Percentiles rank a stretch among this genome's conserved stretches.
phyloP scores from a whole-genome alignment of 768 basidiomycete genomes.

The Heimioporus sp. region DNA sequence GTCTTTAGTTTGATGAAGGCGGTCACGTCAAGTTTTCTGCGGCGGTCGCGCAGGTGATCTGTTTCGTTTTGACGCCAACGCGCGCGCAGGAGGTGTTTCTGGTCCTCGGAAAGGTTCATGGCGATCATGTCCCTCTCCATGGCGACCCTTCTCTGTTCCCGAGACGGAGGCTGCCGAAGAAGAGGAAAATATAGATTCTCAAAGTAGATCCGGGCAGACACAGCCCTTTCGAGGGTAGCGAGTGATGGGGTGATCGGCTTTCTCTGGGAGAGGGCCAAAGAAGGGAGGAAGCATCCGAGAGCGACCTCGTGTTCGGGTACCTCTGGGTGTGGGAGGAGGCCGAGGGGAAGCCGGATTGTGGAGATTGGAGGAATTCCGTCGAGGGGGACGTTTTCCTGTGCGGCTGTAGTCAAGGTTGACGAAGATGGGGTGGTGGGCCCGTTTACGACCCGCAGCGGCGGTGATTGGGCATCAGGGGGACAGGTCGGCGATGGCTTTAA shows the following conservation, averaged over 20 bases:
- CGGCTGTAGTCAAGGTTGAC: constrained; percentile 72
- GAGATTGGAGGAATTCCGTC: constrained; percentile 54
- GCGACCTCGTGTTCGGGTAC: constrained; percentile 56
- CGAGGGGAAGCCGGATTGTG: constrained; percentile 57
- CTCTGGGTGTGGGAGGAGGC: constrained; percentile 66
- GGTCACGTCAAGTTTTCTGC: constrained; percentile 78
- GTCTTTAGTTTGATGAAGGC: constrained; percentile 90
- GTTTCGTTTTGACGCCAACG: constrained; percentile 89
- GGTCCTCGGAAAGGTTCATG: constrained; percentile 65
- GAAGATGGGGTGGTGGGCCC: constrained; percentile 68
- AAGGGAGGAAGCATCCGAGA: constrained; percentile 25
- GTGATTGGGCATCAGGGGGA: constrained; percentile 39
- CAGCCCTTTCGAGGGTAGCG: constrained; percentile 89
- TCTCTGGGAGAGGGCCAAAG: constrained; percentile 38
- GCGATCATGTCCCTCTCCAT: constrained; percentile 86
- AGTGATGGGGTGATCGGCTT: constrained; percentile 81
- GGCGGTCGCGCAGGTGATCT: constrained; percentile 80
- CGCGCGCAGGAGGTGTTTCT: constrained; percentile 68
- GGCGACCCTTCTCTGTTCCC: constrained; percentile 80
- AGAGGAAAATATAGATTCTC: constrained; percentile 87
- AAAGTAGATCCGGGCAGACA: constrained; percentile 91
- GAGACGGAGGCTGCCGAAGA: constrained; percentile 78
- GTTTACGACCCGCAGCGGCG: constrained; percentile 76
- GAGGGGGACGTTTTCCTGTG: constrained; percentile 59
- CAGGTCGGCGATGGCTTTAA: constrained; percentile 55